These are phyloP conservation scores for Gryganskiella cystojenkinii DNA, from an alignment of 192 early-diverging fungal genomes.

Conservation along the genomic window DNA sequence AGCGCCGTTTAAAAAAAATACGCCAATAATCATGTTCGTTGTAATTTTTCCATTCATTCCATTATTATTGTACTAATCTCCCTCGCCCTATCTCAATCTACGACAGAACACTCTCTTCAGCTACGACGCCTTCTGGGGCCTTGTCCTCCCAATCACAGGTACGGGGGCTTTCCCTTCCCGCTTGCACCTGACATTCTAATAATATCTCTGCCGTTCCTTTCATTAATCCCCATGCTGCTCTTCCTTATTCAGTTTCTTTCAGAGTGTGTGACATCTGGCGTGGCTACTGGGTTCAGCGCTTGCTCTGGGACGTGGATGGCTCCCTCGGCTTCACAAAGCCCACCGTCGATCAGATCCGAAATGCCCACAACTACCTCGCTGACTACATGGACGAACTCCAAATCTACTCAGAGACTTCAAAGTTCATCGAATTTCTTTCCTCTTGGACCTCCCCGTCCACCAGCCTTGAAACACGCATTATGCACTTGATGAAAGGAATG, in stretches of 20 bases:
- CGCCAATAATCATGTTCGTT: neutral
- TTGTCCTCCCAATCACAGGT: constrained; percentile 9
- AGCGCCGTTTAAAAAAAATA: no score
- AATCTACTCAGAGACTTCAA: constrained; percentile 1
- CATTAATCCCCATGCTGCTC: neutral
- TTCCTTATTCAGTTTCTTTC: neutral
- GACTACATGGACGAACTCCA: constrained; percentile 5
- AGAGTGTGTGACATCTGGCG: neutral
- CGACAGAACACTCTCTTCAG: constrained; percentile 1
- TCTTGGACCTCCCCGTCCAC: neutral
- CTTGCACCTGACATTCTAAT: neutral
- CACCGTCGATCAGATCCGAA: constrained; percentile 1
- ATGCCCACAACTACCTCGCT: constrained; percentile 4
- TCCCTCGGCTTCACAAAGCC: constrained; percentile 4
- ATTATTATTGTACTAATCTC: neutral
- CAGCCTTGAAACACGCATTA: neutral
- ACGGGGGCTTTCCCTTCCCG: neutral
- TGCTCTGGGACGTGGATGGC: neutral
- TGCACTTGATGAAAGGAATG: constrained; percentile 4
- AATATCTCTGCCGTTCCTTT: neutral
- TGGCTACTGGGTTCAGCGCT: neutral
- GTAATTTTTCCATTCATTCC: neutral
- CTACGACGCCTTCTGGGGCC: constrained; percentile 3
- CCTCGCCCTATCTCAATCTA: neutral
- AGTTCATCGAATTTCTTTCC: constrained; percentile 8